Evolutionary conservation across 1,284 basidiomycete species (phyloP).

Genomic region (Inonotus hispidus): DNA sequence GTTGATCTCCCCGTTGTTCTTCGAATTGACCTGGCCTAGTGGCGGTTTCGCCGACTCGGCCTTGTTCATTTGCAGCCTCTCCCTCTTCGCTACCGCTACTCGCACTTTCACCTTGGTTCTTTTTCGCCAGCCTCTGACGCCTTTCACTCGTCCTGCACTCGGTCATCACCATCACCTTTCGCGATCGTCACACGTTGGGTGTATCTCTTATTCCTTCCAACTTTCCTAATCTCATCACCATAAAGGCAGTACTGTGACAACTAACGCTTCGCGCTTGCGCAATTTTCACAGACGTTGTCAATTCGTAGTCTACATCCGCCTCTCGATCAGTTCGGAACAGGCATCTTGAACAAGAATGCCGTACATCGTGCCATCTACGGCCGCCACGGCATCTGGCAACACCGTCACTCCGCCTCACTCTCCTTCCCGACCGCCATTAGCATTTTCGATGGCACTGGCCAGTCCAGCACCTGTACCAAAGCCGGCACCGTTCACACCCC

Average conservation of each 20-base stretch:
- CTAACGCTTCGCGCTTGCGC: background rate
- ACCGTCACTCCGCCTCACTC: background rate
- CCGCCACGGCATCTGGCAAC: background rate
- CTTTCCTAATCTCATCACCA: background rate
- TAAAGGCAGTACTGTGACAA: background rate
- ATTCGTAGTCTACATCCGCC: background rate
- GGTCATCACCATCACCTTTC: background rate
- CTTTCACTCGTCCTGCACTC: background rate
- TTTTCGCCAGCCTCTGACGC: background rate
- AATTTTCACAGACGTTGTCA: background rate
- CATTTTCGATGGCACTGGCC: background rate
- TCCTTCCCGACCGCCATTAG: background rate
- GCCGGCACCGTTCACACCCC: background rate
- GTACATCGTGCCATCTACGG: conserved; percentile 5
- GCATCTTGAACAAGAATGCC: conserved; percentile 1
- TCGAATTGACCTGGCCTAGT: background rate
- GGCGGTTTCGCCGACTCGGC: background rate
- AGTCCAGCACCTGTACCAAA: conserved; percentile 8
- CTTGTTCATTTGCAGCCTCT: background rate
- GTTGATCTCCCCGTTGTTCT: background rate
- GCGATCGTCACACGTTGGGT: background rate
- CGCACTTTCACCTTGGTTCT: background rate
- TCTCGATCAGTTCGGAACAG: background rate
- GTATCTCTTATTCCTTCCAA: background rate
- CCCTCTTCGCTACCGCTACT: background rate